Evolutionary conservation across 2,329 filamentous ascomycete genomes (phyloP), one percentile per base, ranked within the genome.

Genomic region (Rutstroemia sp.): DNA sequence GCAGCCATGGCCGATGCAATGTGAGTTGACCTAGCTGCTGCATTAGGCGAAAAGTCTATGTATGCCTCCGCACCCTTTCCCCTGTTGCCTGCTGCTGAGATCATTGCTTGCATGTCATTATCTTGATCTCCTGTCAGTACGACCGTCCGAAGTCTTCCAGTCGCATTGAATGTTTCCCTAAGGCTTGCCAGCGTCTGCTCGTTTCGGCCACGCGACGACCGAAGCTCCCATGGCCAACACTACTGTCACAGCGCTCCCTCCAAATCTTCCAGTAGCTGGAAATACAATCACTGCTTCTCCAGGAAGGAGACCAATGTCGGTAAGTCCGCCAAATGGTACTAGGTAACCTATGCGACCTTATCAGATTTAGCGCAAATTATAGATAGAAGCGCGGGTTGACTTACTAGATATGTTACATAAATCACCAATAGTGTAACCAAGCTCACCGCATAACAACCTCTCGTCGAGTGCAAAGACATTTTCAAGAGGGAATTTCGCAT

Each of bases 121-220:
- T 48, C 45, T 9, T 51, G 25, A 38, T 60, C 27, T 9, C 53
- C 57, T 14, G 55, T 57, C 16, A 59, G 39, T 16, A 54, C 23
- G n/a, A 58, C 30, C 4, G 48, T 57, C 21, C 49, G 39, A 8
- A 52, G 19, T 14, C 34, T 41, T 23, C 30, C 30, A 37, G 27
- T 41, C 14, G 45, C 2, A n/a, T 12, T 2, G 45, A 52, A 52
- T 4, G 4, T 34, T 17, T 58, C 41, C 19, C 44, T 30, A 4
- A 51, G 3, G 14, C 23, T 21, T 21, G 64, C 65, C 21, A 78
- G 62, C 34, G 60, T 60, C 27, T 64, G 63, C 57, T 68, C 60
- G 60, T 76, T 75, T 14, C 77, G 67, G 1, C 78, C 76, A 67
- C 2, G 78, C 78, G 53, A 81, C 64, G 2, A 80, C 76, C 17